A percentile compares a stretch with the other conserved stretches of the same genome.
Evolutionary conservation across 192 early-diverging fungal species (phyloP).

Genomic region (Backusella parvicylindrica): DNA sequence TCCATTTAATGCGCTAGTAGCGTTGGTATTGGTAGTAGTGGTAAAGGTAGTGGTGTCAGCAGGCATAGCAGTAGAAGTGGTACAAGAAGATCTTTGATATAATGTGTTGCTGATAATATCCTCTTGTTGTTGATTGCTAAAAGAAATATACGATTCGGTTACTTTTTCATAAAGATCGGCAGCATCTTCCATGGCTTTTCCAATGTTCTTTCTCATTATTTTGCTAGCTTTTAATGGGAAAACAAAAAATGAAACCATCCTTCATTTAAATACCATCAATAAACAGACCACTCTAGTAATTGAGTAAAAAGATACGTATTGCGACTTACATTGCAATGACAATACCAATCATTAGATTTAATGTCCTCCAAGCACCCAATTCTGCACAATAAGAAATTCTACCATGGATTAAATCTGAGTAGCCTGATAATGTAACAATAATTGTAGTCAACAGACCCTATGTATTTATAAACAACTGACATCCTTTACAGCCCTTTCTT

Average conservation of each 20-base stretch:
- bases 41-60: not conserved
- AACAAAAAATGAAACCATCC: slow-evolving; percentile 6
- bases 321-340: slow-evolving; percentile 5
- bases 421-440: slow-evolving; percentile 9
- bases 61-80: not conserved
- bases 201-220: slow-evolving; percentile 8
- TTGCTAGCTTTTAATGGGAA: slow-evolving; percentile 16
- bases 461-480: not conserved
- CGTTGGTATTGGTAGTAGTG: too few species aligned
- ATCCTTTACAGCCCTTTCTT: not conserved
- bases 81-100: not conserved
- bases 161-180: slow-evolving; percentile 16
- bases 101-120: not conserved
- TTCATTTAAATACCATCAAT: not conserved
- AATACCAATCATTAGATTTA: slow-evolving; percentile 14
- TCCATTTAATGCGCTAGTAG: not conserved
- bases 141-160: slow-evolving; percentile 1
- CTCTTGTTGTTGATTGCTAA: not conserved
- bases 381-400: not conserved
- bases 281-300: too few species aligned
- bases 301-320: not conserved
- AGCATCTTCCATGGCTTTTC: slow-evolving; percentile 14
- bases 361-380: slow-evolving; percentile 10
- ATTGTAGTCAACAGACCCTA: slow-evolving; percentile 13
- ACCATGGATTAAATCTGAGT: slow-evolving; percentile 9